Percentiles rank a stretch among this genome's conserved stretches.
phyloP scores from a whole-genome alignment of 176 grass and related monocot genomes.

The Triticum turgidum region DNA sequence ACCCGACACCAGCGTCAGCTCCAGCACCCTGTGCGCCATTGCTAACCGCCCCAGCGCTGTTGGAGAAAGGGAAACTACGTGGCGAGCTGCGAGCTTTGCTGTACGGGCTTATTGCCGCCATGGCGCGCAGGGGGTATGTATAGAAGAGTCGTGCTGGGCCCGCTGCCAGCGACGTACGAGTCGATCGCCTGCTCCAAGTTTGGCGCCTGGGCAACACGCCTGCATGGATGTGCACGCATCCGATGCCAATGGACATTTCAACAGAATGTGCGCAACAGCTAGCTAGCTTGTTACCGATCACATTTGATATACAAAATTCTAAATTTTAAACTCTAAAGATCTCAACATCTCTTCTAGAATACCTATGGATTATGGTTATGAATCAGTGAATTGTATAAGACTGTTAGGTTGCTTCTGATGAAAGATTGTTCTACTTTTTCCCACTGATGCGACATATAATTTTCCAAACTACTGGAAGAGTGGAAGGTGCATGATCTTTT shows the following conservation, averaged over 20 bases:
- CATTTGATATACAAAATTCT: background rate
- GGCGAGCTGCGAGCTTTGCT: background rate
- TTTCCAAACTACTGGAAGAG: background rate
- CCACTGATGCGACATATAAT: background rate
- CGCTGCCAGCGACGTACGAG: background rate
- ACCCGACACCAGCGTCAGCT: slow-evolving; percentile 48
- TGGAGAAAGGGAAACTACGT: background rate
- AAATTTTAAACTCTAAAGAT: background rate
- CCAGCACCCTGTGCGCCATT: slow-evolving; percentile 50
- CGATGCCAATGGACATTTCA: background rate
- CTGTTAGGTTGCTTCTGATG: background rate
- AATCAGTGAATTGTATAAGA: background rate
- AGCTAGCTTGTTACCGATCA: background rate
- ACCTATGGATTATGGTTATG: background rate
- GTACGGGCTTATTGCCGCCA: background rate
- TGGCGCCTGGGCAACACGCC: background rate
- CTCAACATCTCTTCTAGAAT: background rate
- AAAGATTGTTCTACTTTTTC: background rate
- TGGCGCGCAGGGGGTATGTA: background rate
- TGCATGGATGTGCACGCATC: background rate
- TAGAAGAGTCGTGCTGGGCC: background rate
- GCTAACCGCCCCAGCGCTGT: background rate
- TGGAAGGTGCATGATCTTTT: background rate
- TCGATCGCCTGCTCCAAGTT: background rate
- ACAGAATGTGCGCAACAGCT: background rate